phyloP scores from a whole-genome alignment of 371 early-diverging fungal genomes.

The Mucor velutinosus region DNA sequence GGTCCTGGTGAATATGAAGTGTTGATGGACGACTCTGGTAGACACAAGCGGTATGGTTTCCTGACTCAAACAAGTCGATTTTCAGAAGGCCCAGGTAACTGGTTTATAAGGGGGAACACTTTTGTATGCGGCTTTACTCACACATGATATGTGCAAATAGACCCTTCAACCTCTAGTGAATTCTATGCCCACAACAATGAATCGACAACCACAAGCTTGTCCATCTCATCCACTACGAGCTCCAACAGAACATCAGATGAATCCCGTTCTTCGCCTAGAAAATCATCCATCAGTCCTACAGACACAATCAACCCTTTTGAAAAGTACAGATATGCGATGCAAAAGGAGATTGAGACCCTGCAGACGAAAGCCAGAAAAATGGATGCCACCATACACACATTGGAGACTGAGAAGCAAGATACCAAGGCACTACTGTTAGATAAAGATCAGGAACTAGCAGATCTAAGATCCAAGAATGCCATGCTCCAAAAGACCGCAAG shows the following conservation, averaged over 20 bases:
- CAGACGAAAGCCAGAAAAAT: slow-evolving; percentile 35
- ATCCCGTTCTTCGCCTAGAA: slow-evolving; percentile 1
- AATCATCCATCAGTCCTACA: not conserved
- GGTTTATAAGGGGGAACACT: not conserved
- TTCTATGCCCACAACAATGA: not conserved
- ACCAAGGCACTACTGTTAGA: slow-evolving; percentile 17
- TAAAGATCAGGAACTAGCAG: slow-evolving; percentile 39
- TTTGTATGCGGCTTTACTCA: not conserved
- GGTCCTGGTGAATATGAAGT: slow-evolving; percentile 51
- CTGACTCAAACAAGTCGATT: slow-evolving; percentile 36
- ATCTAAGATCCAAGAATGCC: slow-evolving; percentile 34
- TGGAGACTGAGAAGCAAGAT: slow-evolving; percentile 27
- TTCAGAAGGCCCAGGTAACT: slow-evolving; percentile 12
- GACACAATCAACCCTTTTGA: slow-evolving; percentile 28
- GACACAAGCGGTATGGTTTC: slow-evolving; percentile 36
- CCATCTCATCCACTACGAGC: slow-evolving; percentile 25
- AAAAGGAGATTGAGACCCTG: slow-evolving; percentile 42
- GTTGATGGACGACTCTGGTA: slow-evolving; percentile 19
- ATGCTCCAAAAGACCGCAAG: slow-evolving; percentile 33
- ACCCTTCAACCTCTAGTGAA: not conserved
- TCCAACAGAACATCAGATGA: slow-evolving; percentile 34
- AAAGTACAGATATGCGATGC: slow-evolving; percentile 36
- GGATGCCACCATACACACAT: slow-evolving; percentile 26
- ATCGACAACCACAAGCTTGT: slow-evolving; percentile 24
- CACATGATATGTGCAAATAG: not conserved